phyloP scores from a whole-genome alignment of 345 rosid genomes.

The Populus nigra region DNA sequence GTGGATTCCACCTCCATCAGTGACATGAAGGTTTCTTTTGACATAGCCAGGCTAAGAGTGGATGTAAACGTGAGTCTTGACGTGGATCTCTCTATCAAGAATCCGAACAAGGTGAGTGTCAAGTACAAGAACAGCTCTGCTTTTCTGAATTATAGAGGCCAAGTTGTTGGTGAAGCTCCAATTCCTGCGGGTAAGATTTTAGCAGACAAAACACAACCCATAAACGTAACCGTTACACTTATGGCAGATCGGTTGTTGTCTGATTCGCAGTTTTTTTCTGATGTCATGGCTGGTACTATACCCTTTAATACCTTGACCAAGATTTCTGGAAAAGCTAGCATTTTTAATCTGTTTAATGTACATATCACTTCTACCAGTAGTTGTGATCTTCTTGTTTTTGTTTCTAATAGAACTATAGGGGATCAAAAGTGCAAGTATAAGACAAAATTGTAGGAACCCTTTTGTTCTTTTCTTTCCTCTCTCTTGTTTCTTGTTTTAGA shows the following conservation, averaged over 20 bases:
- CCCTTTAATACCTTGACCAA: slow-evolving; percentile 43
- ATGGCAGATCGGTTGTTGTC: slow-evolving; percentile 64
- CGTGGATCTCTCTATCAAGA: slow-evolving; percentile 50
- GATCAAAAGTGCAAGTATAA: slow-evolving; percentile 56
- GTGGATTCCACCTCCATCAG: slow-evolving; percentile 45
- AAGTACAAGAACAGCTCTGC: slow-evolving; percentile 47
- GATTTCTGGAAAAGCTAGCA: slow-evolving; percentile 56
- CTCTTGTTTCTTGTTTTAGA: neutral
- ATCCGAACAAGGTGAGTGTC: slow-evolving; percentile 70
- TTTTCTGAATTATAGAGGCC: slow-evolving; percentile 54
- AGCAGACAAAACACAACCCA: slow-evolving; percentile 35
- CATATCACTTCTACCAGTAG: slow-evolving; percentile 43
- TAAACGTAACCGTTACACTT: slow-evolving; percentile 61
- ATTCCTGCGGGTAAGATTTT: slow-evolving; percentile 53
- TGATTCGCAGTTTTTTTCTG: slow-evolving; percentile 34
- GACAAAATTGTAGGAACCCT: slow-evolving; percentile 45
- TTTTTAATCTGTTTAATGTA: slow-evolving; percentile 46
- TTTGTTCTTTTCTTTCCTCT: neutral
- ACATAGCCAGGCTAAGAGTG: slow-evolving; percentile 19
- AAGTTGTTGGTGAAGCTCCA: slow-evolving; percentile 61
- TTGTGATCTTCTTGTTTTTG: slow-evolving; percentile 51
- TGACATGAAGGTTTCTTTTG: slow-evolving; percentile 33
- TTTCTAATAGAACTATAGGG: slow-evolving; percentile 41
- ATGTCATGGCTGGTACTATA: slow-evolving; percentile 37
- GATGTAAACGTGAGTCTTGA: slow-evolving; percentile 50